Evolutionary conservation across 169 alveolate genomes (phyloP).

Genomic region (Plasmodium inui): DNA sequence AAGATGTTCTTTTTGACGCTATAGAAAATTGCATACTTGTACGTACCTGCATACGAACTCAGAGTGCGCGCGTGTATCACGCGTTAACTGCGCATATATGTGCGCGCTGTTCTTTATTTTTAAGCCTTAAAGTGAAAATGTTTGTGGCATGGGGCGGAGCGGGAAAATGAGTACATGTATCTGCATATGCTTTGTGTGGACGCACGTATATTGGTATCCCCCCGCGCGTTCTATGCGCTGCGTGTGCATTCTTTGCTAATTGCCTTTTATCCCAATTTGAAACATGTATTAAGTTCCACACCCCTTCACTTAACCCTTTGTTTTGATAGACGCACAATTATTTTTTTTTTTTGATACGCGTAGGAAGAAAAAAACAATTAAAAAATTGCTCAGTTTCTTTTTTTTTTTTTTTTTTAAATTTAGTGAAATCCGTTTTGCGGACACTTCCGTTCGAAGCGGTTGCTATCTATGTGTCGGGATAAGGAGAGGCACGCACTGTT

Average conservation of each 20-base stretch:
- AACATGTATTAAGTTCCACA: background rate
- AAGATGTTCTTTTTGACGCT: background rate
- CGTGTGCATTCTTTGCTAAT: background rate
- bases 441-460: background rate
- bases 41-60: background rate
- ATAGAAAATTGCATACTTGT: constrained; percentile 15
- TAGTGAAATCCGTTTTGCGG: background rate
- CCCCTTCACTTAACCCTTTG: background rate
- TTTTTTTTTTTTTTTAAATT: background rate
- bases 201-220: background rate
- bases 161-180: constrained; percentile 14
- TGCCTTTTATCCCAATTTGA: background rate
- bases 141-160: background rate
- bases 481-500: background rate
- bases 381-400: background rate
- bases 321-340: background rate
- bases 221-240: background rate
- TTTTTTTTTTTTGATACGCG: background rate
- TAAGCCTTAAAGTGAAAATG: constrained; percentile 11
- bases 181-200: constrained; percentile 6
- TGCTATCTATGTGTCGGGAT: background rate
- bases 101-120: background rate
- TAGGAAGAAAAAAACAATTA: constrained; percentile 1
- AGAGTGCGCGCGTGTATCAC: background rate
- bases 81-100: background rate